These are phyloP conservation scores for Pisolithus thermaeus DNA, from an alignment of 1,284 basidiomycete species.

Conservation along the genomic window DNA sequence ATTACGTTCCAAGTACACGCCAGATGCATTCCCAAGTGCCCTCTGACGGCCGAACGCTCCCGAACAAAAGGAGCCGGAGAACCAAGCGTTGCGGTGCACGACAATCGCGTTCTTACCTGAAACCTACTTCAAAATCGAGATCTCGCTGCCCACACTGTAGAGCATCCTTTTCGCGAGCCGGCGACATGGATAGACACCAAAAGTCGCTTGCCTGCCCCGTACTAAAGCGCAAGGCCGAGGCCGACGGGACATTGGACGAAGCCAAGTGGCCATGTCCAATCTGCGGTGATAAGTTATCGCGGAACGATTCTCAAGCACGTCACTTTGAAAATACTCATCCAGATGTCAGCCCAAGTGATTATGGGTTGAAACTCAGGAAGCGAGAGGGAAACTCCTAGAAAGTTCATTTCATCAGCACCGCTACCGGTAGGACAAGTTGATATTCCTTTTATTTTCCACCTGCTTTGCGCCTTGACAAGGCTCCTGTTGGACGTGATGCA, in stretches of 20 bases:
- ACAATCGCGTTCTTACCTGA: not conserved
- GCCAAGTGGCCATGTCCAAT: not conserved
- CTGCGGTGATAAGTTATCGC: conserved; percentile 1
- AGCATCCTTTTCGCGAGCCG: not conserved
- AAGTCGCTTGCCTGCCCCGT: conserved; percentile 1
- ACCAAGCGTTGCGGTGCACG: not conserved
- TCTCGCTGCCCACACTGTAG: not conserved
- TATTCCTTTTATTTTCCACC: no score
- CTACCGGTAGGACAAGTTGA: no score
- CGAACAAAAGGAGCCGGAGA: not conserved
- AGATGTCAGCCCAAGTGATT: not conserved
- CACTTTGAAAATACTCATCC: conserved; percentile 1
- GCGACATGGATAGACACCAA: conserved; percentile 1
- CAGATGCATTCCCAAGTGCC: not conserved
- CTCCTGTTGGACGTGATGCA: no score
- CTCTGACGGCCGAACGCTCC: not conserved
- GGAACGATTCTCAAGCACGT: conserved; percentile 1
- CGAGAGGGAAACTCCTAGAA: not conserved
- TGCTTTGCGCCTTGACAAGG: no score
- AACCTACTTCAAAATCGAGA: not conserved
- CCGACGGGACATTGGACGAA: not conserved
- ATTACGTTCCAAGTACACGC: not conserved
- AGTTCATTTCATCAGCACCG: not conserved
- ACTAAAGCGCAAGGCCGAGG: not conserved
- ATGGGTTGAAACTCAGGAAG: conserved; percentile 1